These are phyloP conservation scores for Chrysanthemum makinoi DNA, from an alignment of 129 eudicot genomes.

Conservation along the genomic window DNA sequence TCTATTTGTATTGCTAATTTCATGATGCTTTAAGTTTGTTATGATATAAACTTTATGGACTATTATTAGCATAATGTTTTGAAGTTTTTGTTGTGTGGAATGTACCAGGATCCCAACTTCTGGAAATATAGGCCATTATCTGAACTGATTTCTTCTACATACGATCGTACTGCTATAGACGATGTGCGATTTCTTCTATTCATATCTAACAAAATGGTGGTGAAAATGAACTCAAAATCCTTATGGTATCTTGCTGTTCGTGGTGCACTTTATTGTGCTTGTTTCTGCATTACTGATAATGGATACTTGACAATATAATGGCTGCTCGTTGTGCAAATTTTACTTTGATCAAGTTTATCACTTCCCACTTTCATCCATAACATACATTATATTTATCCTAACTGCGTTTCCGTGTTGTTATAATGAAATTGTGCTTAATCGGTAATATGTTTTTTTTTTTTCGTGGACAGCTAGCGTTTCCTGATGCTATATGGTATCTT, in stretches of 20 bases:
- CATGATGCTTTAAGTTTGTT: neutral
- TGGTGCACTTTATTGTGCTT: slow-evolving; percentile 83
- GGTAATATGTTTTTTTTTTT: too few species aligned
- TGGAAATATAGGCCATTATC: slow-evolving; percentile 95
- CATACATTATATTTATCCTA: too few species aligned
- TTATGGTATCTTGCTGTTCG: slow-evolving; percentile 89
- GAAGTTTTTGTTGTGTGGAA: slow-evolving; percentile 19
- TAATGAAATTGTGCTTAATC: too few species aligned
- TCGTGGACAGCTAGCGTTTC: too few species aligned
- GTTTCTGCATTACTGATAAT: slow-evolving; percentile 74
- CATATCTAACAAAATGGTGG: slow-evolving; percentile 79
- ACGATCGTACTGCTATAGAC: slow-evolving; percentile 71
- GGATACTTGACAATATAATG: neutral
- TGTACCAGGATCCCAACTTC: slow-evolving; percentile 80
- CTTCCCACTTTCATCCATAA: too few species aligned
- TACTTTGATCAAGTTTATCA: too few species aligned
- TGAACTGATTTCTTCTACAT: slow-evolving; percentile 38
- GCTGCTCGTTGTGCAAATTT: slow-evolving; percentile 43
- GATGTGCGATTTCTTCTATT: slow-evolving; percentile 93
- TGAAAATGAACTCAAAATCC: slow-evolving; percentile 64
- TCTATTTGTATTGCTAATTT: too few species aligned
- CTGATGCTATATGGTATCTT: too few species aligned
- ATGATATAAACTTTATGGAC: neutral
- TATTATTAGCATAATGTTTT: slow-evolving; percentile 5
- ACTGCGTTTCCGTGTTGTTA: too few species aligned